phyloP scores from a whole-genome alignment of 768 basidiomycete species.

The Trametopsis cervina region DNA sequence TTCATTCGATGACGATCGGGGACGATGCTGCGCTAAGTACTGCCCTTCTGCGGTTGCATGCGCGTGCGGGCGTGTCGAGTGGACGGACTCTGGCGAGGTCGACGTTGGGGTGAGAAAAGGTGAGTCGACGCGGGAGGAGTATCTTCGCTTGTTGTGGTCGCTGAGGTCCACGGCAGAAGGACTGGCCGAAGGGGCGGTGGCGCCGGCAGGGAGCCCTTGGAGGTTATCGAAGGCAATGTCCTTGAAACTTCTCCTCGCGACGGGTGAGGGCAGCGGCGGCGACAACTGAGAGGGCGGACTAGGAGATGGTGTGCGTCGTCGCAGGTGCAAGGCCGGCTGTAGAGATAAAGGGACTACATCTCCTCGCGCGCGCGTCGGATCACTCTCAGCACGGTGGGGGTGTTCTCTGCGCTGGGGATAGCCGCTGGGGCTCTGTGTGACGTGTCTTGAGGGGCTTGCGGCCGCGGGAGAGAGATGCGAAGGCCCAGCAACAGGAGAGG shows the following conservation, averaged over 20 bases:
- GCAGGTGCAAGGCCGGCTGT: conserved; percentile 11
- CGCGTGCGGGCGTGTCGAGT: background rate
- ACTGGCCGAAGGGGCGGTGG: background rate
- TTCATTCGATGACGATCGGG: background rate
- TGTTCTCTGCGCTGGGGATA: conserved; percentile 4
- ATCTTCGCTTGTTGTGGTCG: conserved; percentile 1
- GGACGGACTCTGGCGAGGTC: background rate
- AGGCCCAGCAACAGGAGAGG: conserved; percentile 3
- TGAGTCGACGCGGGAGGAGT: background rate
- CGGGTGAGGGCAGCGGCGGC: background rate
- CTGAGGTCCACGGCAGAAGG: background rate
- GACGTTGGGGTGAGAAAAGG: background rate
- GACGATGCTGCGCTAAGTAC: background rate
- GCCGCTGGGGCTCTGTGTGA: background rate
- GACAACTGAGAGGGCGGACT: background rate
- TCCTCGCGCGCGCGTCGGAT: conserved; percentile 10
- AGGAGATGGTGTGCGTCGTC: conserved; percentile 21
- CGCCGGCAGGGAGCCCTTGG: background rate
- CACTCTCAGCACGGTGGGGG: conserved; percentile 5
- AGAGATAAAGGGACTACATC: conserved; percentile 16
- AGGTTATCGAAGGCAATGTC: conserved; percentile 9
- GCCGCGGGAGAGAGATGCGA: conserved; percentile 3
- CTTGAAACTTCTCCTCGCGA: conserved; percentile 7
- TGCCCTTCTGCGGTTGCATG: background rate
- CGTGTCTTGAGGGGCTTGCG: background rate